Conservation (phyloP, 1,139 yeast genomes). For the Pichia norvegensis region DNA sequence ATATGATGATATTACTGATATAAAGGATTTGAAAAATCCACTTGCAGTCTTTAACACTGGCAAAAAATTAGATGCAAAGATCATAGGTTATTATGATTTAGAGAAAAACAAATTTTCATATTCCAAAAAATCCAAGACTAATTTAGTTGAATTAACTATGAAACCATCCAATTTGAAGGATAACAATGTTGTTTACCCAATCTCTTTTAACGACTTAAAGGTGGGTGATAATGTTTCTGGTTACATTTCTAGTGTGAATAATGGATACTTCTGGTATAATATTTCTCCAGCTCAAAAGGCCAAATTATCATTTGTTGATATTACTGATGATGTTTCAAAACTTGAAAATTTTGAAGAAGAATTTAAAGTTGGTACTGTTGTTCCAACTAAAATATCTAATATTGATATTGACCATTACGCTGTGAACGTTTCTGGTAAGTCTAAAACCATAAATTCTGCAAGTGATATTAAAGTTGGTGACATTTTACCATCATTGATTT, state of each 20-base stretch:
- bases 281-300: constrained; percentile 65
- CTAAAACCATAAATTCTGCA: constrained; percentile 33
- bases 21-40: constrained; percentile 53
- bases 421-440: constrained; percentile 46
- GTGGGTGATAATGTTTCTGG: constrained; percentile 40
- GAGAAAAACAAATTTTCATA: constrained; percentile 65
- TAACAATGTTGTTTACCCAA: constrained; percentile 25
- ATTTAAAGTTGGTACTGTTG: constrained; percentile 65
- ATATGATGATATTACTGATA: constrained; percentile 48
- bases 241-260: constrained; percentile 41
- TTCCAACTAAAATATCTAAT: constrained; percentile 50
- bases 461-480: constrained; percentile 53
- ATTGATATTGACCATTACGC: constrained; percentile 47
- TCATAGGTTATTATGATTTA: constrained; percentile 74
- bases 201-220: constrained; percentile 34
- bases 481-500: constrained; percentile 55
- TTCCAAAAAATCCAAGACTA: constrained; percentile 52
- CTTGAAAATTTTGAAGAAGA: constrained; percentile 45
- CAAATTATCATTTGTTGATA: constrained; percentile 57
- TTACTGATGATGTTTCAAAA: constrained; percentile 47
- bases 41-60: constrained; percentile 53
- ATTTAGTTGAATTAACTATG: constrained; percentile 60
- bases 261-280: constrained; percentile 55
- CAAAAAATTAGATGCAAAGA: constrained; percentile 50
- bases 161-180: constrained; percentile 35